Conservation (phyloP, 1,284 basidiomycete genomes). For the Leccinum huronense region DNA sequence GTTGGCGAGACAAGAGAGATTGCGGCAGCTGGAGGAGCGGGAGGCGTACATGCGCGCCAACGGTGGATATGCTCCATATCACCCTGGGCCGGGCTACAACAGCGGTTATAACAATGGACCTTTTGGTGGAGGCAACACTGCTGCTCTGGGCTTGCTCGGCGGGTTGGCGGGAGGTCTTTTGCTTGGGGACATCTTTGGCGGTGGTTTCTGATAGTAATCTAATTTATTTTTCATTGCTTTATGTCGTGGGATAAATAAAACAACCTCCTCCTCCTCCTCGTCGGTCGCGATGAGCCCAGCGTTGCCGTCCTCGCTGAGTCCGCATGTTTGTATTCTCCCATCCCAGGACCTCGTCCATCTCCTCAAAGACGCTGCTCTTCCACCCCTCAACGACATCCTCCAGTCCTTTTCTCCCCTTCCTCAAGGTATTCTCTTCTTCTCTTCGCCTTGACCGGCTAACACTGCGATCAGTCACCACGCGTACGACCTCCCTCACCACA, state of each 20-base stretch:
- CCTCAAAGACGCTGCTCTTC: constrained; percentile 55
- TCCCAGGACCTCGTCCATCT: constrained; percentile 67
- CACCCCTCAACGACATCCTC: constrained; percentile 65
- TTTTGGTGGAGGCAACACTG: constrained; percentile 14
- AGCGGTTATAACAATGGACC: background rate
- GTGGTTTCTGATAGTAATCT: constrained; percentile 25
- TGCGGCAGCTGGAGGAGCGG: constrained; percentile 23
- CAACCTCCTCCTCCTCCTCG: background rate
- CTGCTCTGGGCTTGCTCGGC: constrained; percentile 40
- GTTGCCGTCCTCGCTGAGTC: constrained; percentile 70
- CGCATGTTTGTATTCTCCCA: constrained; percentile 70
- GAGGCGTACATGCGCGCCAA: constrained; percentile 36
- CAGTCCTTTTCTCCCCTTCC: constrained; percentile 83
- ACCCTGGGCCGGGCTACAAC: constrained; percentile 18
- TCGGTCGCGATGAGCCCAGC: constrained; percentile 41
- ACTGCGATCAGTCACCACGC: constrained; percentile 60
- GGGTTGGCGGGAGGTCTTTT: constrained; percentile 62
- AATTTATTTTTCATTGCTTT: background rate
- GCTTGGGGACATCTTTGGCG: constrained; percentile 48
- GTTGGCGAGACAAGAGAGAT: constrained; percentile 17
- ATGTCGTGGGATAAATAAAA: constrained; percentile 9
- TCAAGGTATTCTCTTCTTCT: constrained; percentile 50
- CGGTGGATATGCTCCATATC: constrained; percentile 34
- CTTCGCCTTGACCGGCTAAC: constrained; percentile 12
- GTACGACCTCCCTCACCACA: constrained; percentile 67